phyloP scores from a whole-genome alignment of 495 filamentous ascomycete species.

The Neurospora sp. region DNA sequence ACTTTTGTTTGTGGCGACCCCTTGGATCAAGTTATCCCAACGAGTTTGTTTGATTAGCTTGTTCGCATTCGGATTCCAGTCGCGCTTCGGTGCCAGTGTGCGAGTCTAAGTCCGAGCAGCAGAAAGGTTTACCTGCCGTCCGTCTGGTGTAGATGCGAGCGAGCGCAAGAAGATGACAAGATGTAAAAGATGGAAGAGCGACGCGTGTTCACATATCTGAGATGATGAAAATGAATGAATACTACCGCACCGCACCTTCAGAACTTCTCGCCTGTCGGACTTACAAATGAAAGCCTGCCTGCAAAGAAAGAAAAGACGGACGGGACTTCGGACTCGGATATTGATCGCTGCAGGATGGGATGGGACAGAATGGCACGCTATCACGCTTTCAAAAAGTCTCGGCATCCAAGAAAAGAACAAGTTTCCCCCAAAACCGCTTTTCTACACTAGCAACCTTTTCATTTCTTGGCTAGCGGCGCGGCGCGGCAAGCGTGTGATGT shows the following conservation, averaged over 20 bases:
- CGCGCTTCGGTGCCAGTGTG: not conserved
- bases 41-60: not conserved
- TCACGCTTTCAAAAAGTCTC: not conserved
- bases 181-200: not conserved
- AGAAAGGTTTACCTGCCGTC: not conserved
- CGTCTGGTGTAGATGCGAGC: not conserved
- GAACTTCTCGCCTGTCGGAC: not conserved
- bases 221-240: not conserved
- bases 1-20: not conserved
- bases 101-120: not conserved
- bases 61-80: not conserved
- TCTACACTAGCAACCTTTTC: not conserved
- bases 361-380: not conserved
- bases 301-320: not conserved
- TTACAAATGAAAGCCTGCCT: not conserved
- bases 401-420: not conserved
- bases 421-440: not conserved
- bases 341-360: not conserved
- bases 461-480: not conserved
- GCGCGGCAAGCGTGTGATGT: not conserved
- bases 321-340: not conserved
- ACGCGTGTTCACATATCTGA: not conserved
- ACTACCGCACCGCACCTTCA: not conserved
- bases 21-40: not conserved
- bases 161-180: not conserved